phyloP scores from a whole-genome alignment of 768 basidiomycete species.

The Boletus vinaceobasis region DNA sequence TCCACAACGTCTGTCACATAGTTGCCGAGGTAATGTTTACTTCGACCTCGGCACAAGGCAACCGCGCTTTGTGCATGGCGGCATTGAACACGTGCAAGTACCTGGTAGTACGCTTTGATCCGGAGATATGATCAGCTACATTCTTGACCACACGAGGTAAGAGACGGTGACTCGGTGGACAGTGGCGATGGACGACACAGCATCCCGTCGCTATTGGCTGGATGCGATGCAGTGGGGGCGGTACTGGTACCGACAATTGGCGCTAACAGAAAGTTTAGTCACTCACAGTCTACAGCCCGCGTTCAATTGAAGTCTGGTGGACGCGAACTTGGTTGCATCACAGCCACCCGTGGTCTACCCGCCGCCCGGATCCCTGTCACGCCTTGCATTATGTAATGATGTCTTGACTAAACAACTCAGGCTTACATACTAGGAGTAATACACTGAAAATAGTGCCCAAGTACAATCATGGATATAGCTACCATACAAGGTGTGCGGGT shows the following conservation, averaged over 20 bases:
- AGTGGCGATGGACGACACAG: background rate
- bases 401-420: background rate
- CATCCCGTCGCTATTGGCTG: background rate
- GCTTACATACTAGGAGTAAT: background rate
- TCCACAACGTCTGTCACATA: background rate
- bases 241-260: background rate
- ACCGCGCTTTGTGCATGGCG: constrained; percentile 7
- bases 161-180: background rate
- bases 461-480: constrained; percentile 3
- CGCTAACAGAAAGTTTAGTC: background rate
- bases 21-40: constrained; percentile 15
- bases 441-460: constrained; percentile 3
- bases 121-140: constrained; percentile 10
- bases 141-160: constrained; percentile 17
- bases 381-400: too few species aligned
- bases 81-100: constrained; percentile 13
- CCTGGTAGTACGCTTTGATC: constrained; percentile 16
- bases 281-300: background rate
- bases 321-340: background rate
- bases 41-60: constrained; percentile 14
- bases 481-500: constrained; percentile 20
- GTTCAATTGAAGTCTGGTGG: background rate
- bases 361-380: background rate
- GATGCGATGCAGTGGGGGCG: constrained; percentile 1
- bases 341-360: background rate